These are phyloP conservation scores for Cyclotella choctawhatcheeana DNA, from an alignment of 108 stramenopile genomes.

Conservation along the genomic window DNA sequence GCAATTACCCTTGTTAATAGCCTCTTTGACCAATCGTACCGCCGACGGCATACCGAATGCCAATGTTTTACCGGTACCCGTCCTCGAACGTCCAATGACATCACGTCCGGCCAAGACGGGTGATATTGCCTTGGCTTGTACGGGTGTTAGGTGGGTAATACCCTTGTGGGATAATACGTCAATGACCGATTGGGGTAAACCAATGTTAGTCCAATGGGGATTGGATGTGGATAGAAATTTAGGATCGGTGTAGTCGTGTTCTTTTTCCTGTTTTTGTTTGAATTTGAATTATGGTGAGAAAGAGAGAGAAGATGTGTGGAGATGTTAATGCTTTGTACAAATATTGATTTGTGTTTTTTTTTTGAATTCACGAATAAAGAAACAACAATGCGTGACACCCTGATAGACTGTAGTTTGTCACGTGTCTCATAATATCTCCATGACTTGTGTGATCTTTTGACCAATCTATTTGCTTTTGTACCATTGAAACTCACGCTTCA, in stretches of 20 bases:
- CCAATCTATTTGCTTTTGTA: no score
- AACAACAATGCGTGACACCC: no score
- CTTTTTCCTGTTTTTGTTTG: constrained; percentile 21
- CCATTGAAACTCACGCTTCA: no score
- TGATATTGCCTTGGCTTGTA: constrained; percentile 91
- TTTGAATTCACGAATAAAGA: no score
- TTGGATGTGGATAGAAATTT: constrained; percentile 81
- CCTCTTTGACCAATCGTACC: constrained; percentile 64
- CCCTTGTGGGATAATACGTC: constrained; percentile 86
- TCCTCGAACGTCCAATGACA: constrained; percentile 96
- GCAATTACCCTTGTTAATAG: constrained; percentile 58
- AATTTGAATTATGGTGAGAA: background rate
- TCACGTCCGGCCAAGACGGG: constrained; percentile 91
- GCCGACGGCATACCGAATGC: constrained; percentile 97
- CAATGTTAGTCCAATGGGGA: constrained; percentile 78
- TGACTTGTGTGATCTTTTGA: no score
- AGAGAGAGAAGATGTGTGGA: background rate
- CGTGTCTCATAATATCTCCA: no score
- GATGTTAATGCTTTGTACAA: background rate
- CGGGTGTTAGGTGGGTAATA: constrained; percentile 86
- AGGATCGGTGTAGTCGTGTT: constrained; percentile 65
- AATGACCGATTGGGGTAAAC: constrained; percentile 72
- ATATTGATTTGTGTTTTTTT: background rate
- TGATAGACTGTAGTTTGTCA: no score
- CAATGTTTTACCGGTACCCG: constrained; percentile 99